A percentile compares a stretch with the other conserved stretches of the same genome.
Conservation (phyloP, 169 alveolate species). For the Plasmodium vinckei region DNA sequence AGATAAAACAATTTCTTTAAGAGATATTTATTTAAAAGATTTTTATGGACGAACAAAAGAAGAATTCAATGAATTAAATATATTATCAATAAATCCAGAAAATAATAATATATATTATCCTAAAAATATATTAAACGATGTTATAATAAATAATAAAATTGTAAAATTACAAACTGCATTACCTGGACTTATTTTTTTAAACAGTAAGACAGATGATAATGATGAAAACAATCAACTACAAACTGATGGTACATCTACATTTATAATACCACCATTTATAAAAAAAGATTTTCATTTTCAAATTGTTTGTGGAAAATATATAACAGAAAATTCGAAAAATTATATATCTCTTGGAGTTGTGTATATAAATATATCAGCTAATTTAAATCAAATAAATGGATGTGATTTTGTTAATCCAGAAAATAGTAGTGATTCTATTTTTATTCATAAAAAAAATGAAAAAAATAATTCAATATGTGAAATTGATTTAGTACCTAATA, state of each 20-base stretch:
- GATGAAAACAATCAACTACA: conserved; percentile 10
- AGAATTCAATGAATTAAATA: conserved; percentile 9
- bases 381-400: conserved; percentile 23
- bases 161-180: conserved; percentile 12
- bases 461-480: not conserved
- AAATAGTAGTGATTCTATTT: conserved; percentile 1
- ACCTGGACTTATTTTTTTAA: conserved; percentile 31
- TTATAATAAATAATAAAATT: conserved; percentile 12
- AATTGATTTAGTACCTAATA: conserved; percentile 16
- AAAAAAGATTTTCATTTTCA: conserved; percentile 33
- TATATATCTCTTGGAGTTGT: conserved; percentile 45
- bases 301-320: conserved; percentile 43
- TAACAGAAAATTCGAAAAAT: conserved; percentile 12
- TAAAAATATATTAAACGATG: conserved; percentile 20
- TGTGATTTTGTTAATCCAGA: conserved; percentile 49
- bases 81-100: conserved; percentile 22
- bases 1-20: conserved; percentile 26
- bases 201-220: conserved; percentile 6
- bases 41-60: conserved; percentile 28
- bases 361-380: conserved; percentile 32
- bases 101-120: conserved; percentile 55
- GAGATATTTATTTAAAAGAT: conserved; percentile 19
- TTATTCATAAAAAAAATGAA: conserved; percentile 14
- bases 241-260: conserved; percentile 26
- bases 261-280: conserved; percentile 59